A percentile compares a stretch with the other conserved stretches of the same genome.
Conservation (phyloP, 768 basidiomycete genomes). For the Kwoniella dejecticola region DNA sequence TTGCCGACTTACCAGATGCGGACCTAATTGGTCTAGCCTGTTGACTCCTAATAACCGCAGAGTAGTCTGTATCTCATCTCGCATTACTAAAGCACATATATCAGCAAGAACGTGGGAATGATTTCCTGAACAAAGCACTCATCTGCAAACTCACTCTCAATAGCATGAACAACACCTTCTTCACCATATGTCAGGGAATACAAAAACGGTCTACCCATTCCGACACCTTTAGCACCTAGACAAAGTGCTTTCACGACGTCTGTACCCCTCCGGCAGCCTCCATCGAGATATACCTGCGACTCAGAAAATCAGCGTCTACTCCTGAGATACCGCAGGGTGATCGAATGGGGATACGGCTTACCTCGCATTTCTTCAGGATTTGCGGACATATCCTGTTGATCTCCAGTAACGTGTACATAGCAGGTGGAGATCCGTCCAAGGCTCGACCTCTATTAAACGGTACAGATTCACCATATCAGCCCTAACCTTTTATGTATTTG, state of each 20-base stretch:
- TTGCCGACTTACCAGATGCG: conserved; percentile 48
- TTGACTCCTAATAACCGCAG: conserved; percentile 58
- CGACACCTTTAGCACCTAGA: conserved; percentile 59
- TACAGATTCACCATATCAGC: neutral
- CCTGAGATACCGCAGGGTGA: too few relatives aligned
- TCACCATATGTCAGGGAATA: conserved; percentile 57
- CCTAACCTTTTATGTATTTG: neutral
- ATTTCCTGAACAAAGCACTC: neutral
- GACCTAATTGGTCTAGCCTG: conserved; percentile 55
- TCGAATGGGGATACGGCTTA: too few relatives aligned
- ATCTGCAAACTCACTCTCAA: conserved; percentile 53
- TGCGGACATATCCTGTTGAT: conserved; percentile 74
- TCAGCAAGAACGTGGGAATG: conserved; percentile 1
- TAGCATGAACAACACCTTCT: conserved; percentile 54
- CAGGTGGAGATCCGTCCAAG: conserved; percentile 47
- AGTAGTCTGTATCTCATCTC: conserved; percentile 58
- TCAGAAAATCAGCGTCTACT: neutral
- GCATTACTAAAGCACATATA: conserved; percentile 49
- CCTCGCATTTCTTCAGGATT: conserved; percentile 67
- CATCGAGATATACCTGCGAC: conserved; percentile 73
- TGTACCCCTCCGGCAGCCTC: conserved; percentile 77
- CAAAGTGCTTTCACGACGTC: conserved; percentile 89
- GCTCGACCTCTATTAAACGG: conserved; percentile 20
- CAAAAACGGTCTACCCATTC: conserved; percentile 57
- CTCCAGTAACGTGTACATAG: conserved; percentile 67